These are phyloP conservation scores for Termitomyces sp. DNA, from an alignment of 768 basidiomycete genomes.

Conservation along the genomic window DNA sequence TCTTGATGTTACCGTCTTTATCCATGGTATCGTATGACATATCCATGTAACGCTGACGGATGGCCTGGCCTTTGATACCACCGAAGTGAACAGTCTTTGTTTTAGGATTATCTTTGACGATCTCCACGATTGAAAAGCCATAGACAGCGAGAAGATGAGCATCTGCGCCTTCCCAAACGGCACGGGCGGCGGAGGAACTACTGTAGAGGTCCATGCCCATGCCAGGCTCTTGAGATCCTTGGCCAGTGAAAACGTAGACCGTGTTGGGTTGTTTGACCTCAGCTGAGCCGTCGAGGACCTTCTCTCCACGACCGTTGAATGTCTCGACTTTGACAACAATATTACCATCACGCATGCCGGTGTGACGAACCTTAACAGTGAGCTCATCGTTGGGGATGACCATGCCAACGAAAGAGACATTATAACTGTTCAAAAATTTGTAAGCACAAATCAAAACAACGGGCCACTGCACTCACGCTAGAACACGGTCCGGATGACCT, in stretches of 20 bases:
- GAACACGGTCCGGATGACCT: constrained; percentile 87
- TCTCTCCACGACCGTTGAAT: constrained; percentile 80
- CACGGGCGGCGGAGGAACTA: constrained; percentile 87
- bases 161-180: constrained; percentile 97
- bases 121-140: constrained; percentile 98
- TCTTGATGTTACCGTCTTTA: constrained; percentile 94
- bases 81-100: constrained; percentile 98
- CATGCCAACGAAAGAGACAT: constrained; percentile 97
- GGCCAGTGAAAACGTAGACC: constrained; percentile 97
- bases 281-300: constrained; percentile 88
- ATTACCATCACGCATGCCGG: constrained; percentile 90
- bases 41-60: constrained; percentile 99
- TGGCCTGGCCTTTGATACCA: constrained; percentile 98
- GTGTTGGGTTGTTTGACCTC: constrained; percentile 92
- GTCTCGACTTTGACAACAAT: constrained; percentile 90
- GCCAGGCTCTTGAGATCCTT: constrained; percentile 95
- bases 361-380: constrained; percentile 82
- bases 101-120: constrained; percentile 98
- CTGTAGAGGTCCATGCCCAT: constrained; percentile 99
- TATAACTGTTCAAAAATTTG: constrained; percentile 52
- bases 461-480: constrained; percentile 54
- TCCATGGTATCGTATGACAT: constrained; percentile 98
- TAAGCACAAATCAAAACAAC: neutral
- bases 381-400: constrained; percentile 89
- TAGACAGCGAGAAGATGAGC: constrained; percentile 91